Conservation (phyloP, 495 filamentous ascomycete species). For the Recurvomyces mirabilis region DNA sequence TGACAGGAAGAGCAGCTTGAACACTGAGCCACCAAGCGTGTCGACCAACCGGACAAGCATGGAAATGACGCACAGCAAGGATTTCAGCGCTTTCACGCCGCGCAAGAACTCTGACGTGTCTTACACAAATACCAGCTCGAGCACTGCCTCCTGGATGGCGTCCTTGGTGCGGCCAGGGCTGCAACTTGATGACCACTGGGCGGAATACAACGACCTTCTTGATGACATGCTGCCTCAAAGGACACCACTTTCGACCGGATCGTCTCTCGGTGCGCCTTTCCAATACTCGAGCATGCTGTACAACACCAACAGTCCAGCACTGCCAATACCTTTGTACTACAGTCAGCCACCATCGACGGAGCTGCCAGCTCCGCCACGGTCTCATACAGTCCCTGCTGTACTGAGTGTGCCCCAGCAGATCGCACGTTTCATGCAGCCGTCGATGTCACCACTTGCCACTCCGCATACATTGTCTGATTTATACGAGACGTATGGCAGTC, state of each 20-base stretch:
- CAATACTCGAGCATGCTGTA: slow-evolving; percentile 19
- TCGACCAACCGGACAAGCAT: slow-evolving; percentile 18
- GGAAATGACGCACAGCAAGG: slow-evolving; percentile 17
- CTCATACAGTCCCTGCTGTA: slow-evolving; percentile 7
- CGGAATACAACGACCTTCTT: slow-evolving; percentile 85
- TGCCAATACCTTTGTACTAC: slow-evolving; percentile 9
- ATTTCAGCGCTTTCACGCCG: slow-evolving; percentile 65
- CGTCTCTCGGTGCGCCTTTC: slow-evolving; percentile 23
- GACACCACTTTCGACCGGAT: slow-evolving; percentile 18
- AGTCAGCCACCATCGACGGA: slow-evolving; percentile 5
- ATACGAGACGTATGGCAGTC: slow-evolving; percentile 37
- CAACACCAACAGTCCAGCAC: neutral
- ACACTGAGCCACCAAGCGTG: slow-evolving; percentile 28
- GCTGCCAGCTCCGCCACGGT: slow-evolving; percentile 8
- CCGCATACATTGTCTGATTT: slow-evolving; percentile 44
- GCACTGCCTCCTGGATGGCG: slow-evolving; percentile 36
- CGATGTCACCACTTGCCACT: slow-evolving; percentile 16
- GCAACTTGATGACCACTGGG: slow-evolving; percentile 84
- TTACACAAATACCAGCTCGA: slow-evolving; percentile 58
- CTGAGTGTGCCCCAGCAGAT: slow-evolving; percentile 21
- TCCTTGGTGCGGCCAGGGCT: slow-evolving; percentile 21
- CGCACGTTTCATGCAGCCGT: slow-evolving; percentile 18
- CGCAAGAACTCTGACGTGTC: slow-evolving; percentile 59
- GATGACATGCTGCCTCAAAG: slow-evolving; percentile 49
- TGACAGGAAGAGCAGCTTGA: slow-evolving; percentile 13